Evolutionary conservation across 441 rosid species (phyloP).

Genomic region (Populus hybrid): DNA sequence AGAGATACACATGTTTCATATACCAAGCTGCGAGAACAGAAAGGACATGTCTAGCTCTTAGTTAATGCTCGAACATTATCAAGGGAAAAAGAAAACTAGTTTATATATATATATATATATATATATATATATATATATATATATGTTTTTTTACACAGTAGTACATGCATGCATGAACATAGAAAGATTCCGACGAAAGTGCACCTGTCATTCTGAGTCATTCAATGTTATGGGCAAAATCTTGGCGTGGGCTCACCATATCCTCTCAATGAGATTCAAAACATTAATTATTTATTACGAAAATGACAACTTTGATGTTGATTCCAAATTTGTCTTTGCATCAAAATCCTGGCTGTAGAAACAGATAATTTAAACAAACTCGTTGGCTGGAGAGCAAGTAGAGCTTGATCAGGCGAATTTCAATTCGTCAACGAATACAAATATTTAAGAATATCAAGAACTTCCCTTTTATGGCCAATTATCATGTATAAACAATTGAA

Average conservation of each 20-base stretch:
- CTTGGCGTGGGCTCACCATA: slow-evolving; percentile 16
- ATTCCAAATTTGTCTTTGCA: slow-evolving; percentile 13
- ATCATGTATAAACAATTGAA: no score
- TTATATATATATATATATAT: no score
- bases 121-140: no score
- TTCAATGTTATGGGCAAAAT: slow-evolving; percentile 4
- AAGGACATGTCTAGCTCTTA: background rate
- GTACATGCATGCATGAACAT: background rate
- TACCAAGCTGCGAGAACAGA: background rate
- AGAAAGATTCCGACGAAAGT: background rate
- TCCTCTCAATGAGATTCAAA: slow-evolving; percentile 11
- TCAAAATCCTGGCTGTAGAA: background rate
- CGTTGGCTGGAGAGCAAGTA: background rate
- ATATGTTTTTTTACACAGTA: no score
- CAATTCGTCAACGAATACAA: no score
- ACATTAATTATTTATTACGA: background rate
- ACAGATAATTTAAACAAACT: slow-evolving; percentile 8
- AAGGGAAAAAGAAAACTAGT: no score
- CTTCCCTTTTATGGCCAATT: background rate
- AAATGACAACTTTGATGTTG: slow-evolving; percentile 14
- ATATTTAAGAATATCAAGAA: background rate
- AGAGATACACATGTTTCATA: background rate
- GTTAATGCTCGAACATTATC: background rate
- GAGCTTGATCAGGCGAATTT: background rate
- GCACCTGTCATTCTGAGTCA: background rate